Evolutionary conservation across 2,329 filamentous ascomycete species (phyloP).

Genomic region (Monosporascus cannonballus): DNA sequence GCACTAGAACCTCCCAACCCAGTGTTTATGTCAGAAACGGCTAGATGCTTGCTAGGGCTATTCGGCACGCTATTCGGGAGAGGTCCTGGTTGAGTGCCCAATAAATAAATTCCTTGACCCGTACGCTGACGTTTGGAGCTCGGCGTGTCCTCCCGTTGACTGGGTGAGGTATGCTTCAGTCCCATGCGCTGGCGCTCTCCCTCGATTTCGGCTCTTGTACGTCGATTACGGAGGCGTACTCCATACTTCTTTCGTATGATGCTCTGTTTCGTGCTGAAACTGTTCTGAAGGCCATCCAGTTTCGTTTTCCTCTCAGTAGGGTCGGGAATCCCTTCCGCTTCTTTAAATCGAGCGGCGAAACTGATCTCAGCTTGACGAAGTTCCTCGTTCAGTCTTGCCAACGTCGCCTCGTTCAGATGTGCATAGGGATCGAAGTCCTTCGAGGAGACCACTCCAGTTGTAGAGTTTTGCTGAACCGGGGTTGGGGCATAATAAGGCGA

Average conservation of each 20-base stretch:
- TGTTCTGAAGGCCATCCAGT: constrained; percentile 42
- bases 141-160: constrained; percentile 11
- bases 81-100: background rate
- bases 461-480: constrained; percentile 2
- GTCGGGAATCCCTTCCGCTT: constrained; percentile 33
- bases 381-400: constrained; percentile 29
- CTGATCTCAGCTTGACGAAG: constrained; percentile 29
- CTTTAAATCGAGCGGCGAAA: constrained; percentile 36
- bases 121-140: constrained; percentile 21
- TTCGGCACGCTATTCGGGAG: constrained; percentile 1
- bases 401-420: constrained; percentile 31
- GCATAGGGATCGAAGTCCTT: constrained; percentile 35
- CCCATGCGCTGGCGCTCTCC: constrained; percentile 36
- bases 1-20: constrained; percentile 21
- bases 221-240: constrained; percentile 45
- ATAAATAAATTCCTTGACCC: constrained; percentile 8
- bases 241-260: constrained; percentile 52
- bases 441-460: constrained; percentile 1
- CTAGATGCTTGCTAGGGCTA: constrained; percentile 13
- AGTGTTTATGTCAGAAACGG: constrained; percentile 21
- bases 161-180: constrained; percentile 19
- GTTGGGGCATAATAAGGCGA: constrained; percentile 6
- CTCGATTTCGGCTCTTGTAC: constrained; percentile 40
- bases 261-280: constrained; percentile 50
- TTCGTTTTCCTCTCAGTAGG: constrained; percentile 22